Percentiles rank a stretch among this genome's conserved stretches.
These are phyloP conservation scores for Pulveroboletus frians DNA, from an alignment of 768 basidiomycete species.

Conservation along the genomic window DNA sequence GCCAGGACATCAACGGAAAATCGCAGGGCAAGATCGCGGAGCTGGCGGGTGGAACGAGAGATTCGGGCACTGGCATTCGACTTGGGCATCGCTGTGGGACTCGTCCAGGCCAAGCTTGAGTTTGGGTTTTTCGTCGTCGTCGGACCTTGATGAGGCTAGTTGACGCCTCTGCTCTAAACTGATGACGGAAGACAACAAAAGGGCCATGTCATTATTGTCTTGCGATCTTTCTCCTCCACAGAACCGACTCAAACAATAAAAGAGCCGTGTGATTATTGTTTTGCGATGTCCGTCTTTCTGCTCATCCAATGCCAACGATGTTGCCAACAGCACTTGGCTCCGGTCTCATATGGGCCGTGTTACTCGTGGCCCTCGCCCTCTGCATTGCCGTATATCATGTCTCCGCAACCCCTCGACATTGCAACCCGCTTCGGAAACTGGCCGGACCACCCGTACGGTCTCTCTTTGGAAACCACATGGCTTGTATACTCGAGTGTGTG, in stretches of 20 bases:
- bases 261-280: not conserved
- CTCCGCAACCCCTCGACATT: constrained; percentile 20
- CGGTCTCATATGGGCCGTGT: constrained; percentile 6
- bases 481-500: constrained; percentile 53
- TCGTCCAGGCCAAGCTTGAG: too few species aligned
- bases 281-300: not conserved
- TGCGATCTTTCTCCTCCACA: not conserved
- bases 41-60: not conserved
- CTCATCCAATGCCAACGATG: not conserved
- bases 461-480: constrained; percentile 52
- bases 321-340: constrained; percentile 1
- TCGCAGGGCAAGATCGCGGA: not conserved
- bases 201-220: not conserved
- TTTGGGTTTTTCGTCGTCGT: too few species aligned
- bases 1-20: not conserved
- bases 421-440: constrained; percentile 46
- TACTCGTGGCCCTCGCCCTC: constrained; percentile 10
- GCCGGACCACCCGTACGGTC: constrained; percentile 54
- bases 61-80: not conserved
- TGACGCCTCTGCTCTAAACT: too few species aligned
- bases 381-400: constrained; percentile 25
- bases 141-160: too few species aligned
- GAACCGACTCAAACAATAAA: not conserved
- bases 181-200: not conserved
- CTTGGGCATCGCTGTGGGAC: not conserved